Evolutionary conservation across 345 rosid species (phyloP).

Genomic region (Rubroshorea leprosula): DNA sequence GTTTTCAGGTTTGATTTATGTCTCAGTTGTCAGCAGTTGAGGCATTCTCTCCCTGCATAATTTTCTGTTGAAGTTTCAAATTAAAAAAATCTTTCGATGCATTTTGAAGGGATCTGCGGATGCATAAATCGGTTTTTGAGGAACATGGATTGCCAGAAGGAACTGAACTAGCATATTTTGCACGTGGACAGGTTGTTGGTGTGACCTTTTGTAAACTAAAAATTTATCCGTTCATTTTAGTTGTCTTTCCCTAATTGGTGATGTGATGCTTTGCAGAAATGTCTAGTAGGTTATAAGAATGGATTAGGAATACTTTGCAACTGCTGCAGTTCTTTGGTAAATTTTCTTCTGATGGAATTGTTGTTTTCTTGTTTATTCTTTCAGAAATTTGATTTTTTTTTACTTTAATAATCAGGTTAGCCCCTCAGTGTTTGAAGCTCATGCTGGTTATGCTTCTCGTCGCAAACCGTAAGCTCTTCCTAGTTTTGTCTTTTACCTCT

Average conservation of each 20-base stretch:
- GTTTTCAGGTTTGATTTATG: background rate
- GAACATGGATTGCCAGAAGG: slow-evolving; percentile 82
- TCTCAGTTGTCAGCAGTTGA: slow-evolving; percentile 6
- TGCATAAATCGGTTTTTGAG: slow-evolving; percentile 87
- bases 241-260: slow-evolving; percentile 21
- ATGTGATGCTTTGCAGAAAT: slow-evolving; percentile 48
- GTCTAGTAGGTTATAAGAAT: slow-evolving; percentile 73
- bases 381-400: slow-evolving; percentile 19
- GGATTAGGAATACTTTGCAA: slow-evolving; percentile 80
- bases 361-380: slow-evolving; percentile 12
- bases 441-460: slow-evolving; percentile 92
- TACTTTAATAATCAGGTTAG: slow-evolving; percentile 56
- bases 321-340: slow-evolving; percentile 80
- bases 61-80: background rate
- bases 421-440: slow-evolving; percentile 90
- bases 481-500: background rate
- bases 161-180: slow-evolving; percentile 79
- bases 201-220: background rate
- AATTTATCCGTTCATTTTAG: background rate
- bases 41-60: background rate
- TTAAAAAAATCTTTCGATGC: slow-evolving; percentile 12
- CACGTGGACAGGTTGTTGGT: slow-evolving; percentile 63
- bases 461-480: slow-evolving; percentile 79
- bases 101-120: slow-evolving; percentile 64
- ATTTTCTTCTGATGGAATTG: slow-evolving; percentile 6